A percentile compares a stretch with the other conserved stretches of the same genome.
phyloP scores from a whole-genome alignment of 768 basidiomycete genomes.

The Arthromyces matolae region DNA sequence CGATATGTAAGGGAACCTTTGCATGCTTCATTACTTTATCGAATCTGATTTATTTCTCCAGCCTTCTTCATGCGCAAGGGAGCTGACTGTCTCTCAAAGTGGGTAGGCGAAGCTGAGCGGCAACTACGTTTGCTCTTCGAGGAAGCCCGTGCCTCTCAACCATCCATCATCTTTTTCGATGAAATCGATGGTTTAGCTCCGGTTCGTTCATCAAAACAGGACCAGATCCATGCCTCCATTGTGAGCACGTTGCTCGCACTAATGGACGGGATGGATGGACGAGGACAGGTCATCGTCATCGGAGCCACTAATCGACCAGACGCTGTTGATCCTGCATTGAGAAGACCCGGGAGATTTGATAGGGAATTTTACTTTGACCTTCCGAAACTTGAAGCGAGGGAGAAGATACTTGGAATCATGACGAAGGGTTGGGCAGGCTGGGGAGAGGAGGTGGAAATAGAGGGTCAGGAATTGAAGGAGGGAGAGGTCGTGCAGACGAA shows the following conservation, averaged over 20 bases:
- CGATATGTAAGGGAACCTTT: constrained; percentile 66
- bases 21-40: neutral
- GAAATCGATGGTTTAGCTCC: constrained; percentile 99
- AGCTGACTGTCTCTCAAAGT: constrained; percentile 95
- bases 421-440: constrained; percentile 88
- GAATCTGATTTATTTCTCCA: constrained; percentile 25
- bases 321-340: constrained; percentile 93
- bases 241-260: constrained; percentile 93
- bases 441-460: constrained; percentile 38
- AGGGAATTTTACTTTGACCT: constrained; percentile 97
- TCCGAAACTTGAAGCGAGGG: constrained; percentile 78
- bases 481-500: constrained; percentile 25
- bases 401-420: constrained; percentile 88
- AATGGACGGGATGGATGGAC: constrained; percentile 99
- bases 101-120: constrained; percentile 98
- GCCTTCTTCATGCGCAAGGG: constrained; percentile 99
- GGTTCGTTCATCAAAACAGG: constrained; percentile 96
- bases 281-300: constrained; percentile 95
- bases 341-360: constrained; percentile 94
- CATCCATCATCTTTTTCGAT: constrained; percentile 98
- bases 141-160: constrained; percentile 88
- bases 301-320: constrained; percentile 98
- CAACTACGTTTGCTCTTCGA: constrained; percentile 94
- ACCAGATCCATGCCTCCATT: constrained; percentile 97
- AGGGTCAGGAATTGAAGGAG: constrained; percentile 18